Conservation (phyloP, 176 grass and related monocot species). For the Oryza rufipogon region DNA sequence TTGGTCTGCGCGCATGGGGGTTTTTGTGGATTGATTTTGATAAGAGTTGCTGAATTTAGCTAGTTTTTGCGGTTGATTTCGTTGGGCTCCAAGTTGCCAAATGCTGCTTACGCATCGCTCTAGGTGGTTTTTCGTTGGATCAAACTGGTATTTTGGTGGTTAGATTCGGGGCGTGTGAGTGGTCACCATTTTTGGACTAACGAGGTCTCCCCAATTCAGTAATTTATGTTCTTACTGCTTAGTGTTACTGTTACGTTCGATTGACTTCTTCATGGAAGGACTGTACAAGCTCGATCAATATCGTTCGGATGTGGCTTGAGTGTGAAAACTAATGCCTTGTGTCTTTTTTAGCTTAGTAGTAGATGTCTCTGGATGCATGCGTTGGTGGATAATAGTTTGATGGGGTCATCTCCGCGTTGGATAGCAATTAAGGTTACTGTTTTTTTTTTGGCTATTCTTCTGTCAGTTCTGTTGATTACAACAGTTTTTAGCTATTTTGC, state of each 20-base stretch:
- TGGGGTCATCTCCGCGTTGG: background rate
- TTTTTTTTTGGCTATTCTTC: conserved; percentile 13
- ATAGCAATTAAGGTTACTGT: background rate
- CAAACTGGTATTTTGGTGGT: conserved; percentile 20
- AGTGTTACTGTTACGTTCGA: background rate
- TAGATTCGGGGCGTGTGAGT: conserved; percentile 19
- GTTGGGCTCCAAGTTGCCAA: background rate
- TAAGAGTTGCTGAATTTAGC: conserved; percentile 25
- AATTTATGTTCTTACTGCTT: conserved; percentile 15
- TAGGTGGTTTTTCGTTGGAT: background rate
- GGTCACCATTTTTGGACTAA: conserved; percentile 2
- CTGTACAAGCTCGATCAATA: background rate
- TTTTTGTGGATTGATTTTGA: conserved; percentile 16
- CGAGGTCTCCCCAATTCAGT: background rate
- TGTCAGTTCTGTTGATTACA: background rate
- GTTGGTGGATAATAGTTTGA: background rate
- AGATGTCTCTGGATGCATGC: background rate
- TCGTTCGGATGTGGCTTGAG: background rate
- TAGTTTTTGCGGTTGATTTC: conserved; percentile 28
- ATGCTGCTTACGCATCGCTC: background rate
- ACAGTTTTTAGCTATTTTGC: background rate
- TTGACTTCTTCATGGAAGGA: background rate
- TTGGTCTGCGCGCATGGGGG: background rate
- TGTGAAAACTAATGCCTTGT: conserved; percentile 12
- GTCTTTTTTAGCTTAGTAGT: background rate